phyloP scores from a whole-genome alignment of 352 stramenopile genomes.

The Phytophthora megakarya region DNA sequence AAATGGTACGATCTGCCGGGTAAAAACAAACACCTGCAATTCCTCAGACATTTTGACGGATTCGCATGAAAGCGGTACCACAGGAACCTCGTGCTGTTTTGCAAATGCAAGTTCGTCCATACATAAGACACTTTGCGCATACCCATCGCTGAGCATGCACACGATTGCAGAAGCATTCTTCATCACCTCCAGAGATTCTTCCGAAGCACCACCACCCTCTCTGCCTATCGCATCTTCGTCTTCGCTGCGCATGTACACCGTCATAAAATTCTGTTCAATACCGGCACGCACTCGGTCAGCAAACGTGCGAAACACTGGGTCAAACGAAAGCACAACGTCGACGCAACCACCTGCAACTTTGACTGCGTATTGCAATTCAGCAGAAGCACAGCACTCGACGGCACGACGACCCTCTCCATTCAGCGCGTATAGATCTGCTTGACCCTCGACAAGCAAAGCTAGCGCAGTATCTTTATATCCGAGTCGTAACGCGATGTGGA shows the following conservation, averaged over 20 bases:
- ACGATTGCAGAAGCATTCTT: slow-evolving; percentile 71
- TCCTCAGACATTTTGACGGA: slow-evolving; percentile 63
- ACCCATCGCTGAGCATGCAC: slow-evolving; percentile 71
- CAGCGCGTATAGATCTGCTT: slow-evolving; percentile 55
- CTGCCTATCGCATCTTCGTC: slow-evolving; percentile 37
- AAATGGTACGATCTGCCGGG: slow-evolving; percentile 81
- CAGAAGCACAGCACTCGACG: slow-evolving; percentile 76
- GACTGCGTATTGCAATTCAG: slow-evolving; percentile 75
- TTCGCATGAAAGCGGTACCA: slow-evolving; percentile 78
- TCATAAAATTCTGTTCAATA: slow-evolving; percentile 80
- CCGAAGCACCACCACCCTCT: slow-evolving; percentile 28
- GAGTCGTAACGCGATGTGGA: slow-evolving; percentile 72
- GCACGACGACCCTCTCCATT: slow-evolving; percentile 64
- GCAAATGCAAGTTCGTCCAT: slow-evolving; percentile 82
- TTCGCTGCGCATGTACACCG: slow-evolving; percentile 67
- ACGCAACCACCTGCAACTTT: slow-evolving; percentile 70
- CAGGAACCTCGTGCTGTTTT: slow-evolving; percentile 68
- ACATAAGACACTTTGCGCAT: slow-evolving; percentile 64
- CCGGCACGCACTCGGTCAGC: slow-evolving; percentile 61
- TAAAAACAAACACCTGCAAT: slow-evolving; percentile 80
- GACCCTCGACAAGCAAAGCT: slow-evolving; percentile 60
- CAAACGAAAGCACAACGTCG: slow-evolving; percentile 84
- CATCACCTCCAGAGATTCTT: slow-evolving; percentile 58
- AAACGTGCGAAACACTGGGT: slow-evolving; percentile 63
- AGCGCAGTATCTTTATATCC: slow-evolving; percentile 65